Base-by-base conservation (phyloP, 352 stramenopile genomes). In the Phytophthora nicotianae region DNA sequence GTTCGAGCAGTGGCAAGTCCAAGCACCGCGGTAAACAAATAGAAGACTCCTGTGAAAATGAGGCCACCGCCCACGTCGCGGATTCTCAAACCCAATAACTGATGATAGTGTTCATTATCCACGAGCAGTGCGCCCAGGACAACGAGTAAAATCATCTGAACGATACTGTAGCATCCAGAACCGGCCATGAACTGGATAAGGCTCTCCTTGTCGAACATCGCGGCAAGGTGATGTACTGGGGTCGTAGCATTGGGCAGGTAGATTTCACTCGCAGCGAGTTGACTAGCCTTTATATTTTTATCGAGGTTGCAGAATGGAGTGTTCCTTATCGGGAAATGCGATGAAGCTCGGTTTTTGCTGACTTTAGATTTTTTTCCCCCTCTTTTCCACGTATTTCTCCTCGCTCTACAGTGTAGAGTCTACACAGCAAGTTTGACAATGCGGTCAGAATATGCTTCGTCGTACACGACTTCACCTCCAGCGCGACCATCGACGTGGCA, bases 41-140 rank as follows among this genome's bases (percentile, higher is more conserved):
- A 93, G 32, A 90, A 47, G 9, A 88, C 5, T 0, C 75, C 80
- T 4, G 81, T 81, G 68, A 91, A 87, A 62, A 93, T 80, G 51
- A 91, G 74, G 2, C 81, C 84, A 21, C 80, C 76, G 35, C 82
- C 82, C 0, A 80, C 77, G 23, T 91, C 68, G 16, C 81, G 76
- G 42, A 91, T 62, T 19, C 57, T 70, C 43, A 68, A 56, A 43
- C 80, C 79, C 35, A 90, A 50, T 5, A 91, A 63, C 41, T 89
- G 60, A 47, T 91, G 82, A 55, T 89, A 89, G 54, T 89, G 80
- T 13, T 75, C 43, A 45, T 86, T 86, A 20, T 65, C 55, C 10
- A 79, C 62, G 14, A 90, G 66, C 33, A 89, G 17, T 1, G 68
- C 74, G 2, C 82, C 82, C 16, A 91, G 57, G 2, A 74, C 55